Evolutionary conservation across 257 asterid genomes (phyloP), one percentile per base, ranked within the genome.

Genomic region (Solanum corneliomulleri): DNA sequence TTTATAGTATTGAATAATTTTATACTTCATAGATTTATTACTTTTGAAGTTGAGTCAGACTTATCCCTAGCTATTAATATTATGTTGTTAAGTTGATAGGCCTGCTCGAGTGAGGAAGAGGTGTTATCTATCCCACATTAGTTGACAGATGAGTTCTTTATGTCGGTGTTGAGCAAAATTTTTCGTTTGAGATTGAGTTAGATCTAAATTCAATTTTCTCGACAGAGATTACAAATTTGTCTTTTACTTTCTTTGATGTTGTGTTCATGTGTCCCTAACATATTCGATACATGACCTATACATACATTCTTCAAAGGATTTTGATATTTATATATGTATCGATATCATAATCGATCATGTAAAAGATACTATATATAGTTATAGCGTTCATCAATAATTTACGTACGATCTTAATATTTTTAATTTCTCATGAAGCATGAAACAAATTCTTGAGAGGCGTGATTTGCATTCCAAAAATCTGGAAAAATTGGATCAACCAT

Each of bases 391-490:
- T 37, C 11, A 4, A 37, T 0, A 9, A 9, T 37, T 21, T 74
- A 35, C 7, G 1, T 44, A 11, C 13, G 0, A 42, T 3, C 3
- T 44, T 78, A 78, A 14, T 25, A 10, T 0, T 7, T 11, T 41
- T 8, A 41, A 25, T 33, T 31, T 9, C 58, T 52, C 58, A 41
- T 84, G 31, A 42, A 96, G 99, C 82, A 90, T 93, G 98, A 93
- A 92, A 92, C 97, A 93, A 60, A 94, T 96, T 88, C 92, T 96
- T 4, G 99, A 92, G 49, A 92, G 93, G 90, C 94, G 92, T 84
- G 91, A 94, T 62, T 86, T 96, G 93, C 96, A 96, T 84, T 90
- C 97, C 3, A 95, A 94, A 92, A 95, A 96, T 86, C 93, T 95
- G 33, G 89, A 88, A 25, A 94, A 93, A 90, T 13, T 92, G 92